Percentiles rank a stretch among this genome's conserved stretches.
These are phyloP conservation scores for Flueggea neowawraea DNA, from an alignment of 441 rosid genomes.

Conservation along the genomic window DNA sequence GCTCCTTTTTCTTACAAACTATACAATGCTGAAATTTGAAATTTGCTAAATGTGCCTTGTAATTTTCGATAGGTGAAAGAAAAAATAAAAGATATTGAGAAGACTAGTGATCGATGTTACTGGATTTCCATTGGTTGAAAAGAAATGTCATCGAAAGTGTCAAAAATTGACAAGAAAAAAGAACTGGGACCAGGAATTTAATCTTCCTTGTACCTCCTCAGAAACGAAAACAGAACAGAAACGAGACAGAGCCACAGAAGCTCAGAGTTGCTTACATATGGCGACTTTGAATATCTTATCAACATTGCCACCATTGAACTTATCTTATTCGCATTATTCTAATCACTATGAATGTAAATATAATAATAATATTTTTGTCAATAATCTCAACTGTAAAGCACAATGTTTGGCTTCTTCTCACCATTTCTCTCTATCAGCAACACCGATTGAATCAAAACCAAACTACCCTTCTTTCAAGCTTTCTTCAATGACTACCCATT, in stretches of 20 bases:
- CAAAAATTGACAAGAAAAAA: too few relatives aligned
- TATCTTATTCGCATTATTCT: background rate
- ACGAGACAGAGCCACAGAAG: constrained; percentile 4
- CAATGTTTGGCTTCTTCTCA: constrained; percentile 17
- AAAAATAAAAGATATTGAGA: too few relatives aligned
- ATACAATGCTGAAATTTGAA: too few relatives aligned
- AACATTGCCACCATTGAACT: constrained; percentile 12
- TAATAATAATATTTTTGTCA: constrained; percentile 8
- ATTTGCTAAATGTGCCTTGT: too few relatives aligned
- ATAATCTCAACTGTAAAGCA: background rate
- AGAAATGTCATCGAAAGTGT: too few relatives aligned
- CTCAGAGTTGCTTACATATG: constrained; percentile 17
- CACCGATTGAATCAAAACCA: constrained; percentile 17
- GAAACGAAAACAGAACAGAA: background rate
- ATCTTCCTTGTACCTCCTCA: background rate
- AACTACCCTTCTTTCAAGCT: constrained; percentile 19
- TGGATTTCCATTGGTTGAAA: too few relatives aligned
- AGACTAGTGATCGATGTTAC: too few relatives aligned
- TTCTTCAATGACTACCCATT: constrained; percentile 27
- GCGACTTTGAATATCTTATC: constrained; percentile 32
- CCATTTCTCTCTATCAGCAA: constrained; percentile 19
- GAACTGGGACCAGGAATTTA: too few relatives aligned
- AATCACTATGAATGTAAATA: constrained; percentile 7
- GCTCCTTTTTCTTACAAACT: too few relatives aligned
- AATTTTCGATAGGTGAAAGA: too few relatives aligned